These are phyloP conservation scores for Blastobotrys chiropterorum DNA, from an alignment of 805 yeast species.

Conservation along the genomic window DNA sequence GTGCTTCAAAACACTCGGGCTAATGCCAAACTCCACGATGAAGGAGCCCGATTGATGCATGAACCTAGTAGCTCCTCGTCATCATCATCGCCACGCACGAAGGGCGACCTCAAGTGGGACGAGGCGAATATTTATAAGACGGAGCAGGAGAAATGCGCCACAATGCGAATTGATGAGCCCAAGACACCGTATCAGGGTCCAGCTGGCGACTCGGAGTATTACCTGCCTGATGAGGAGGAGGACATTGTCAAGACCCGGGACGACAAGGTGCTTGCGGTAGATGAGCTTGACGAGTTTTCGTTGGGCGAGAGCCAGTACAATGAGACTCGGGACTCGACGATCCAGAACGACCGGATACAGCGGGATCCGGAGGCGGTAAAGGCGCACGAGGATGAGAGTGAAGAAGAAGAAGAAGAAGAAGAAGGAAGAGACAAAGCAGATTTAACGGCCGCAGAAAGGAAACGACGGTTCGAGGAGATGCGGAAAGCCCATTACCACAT, in stretches of 20 bases:
- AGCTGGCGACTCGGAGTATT: constrained; percentile 61
- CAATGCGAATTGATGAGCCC: constrained; percentile 88
- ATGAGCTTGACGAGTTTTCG: constrained; percentile 25
- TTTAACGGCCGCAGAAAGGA: constrained; percentile 53
- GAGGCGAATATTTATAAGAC: constrained; percentile 66
- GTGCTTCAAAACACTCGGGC: constrained; percentile 74
- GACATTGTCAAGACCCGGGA: constrained; percentile 39
- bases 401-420: constrained; percentile 31
- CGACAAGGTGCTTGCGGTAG: constrained; percentile 27
- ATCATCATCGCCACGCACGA: constrained; percentile 30
- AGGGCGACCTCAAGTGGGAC: constrained; percentile 68
- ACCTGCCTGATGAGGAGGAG: constrained; percentile 69
- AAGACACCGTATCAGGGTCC: constrained; percentile 95
- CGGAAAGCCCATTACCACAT: constrained; percentile 73
- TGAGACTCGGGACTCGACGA: constrained; percentile 15
- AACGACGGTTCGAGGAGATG: constrained; percentile 64
- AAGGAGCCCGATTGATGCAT: constrained; percentile 17
- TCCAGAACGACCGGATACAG: constrained; percentile 24
- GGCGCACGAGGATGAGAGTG: constrained; percentile 23
- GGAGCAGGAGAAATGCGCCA: constrained; percentile 66
- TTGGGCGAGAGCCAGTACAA: constrained; percentile 29
- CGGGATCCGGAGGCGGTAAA: constrained; percentile 6
- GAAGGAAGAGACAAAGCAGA: constrained; percentile 36
- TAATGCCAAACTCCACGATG: constrained; percentile 45
- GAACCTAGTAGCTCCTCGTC: constrained; percentile 14